These are phyloP conservation scores for Clavispora asparagi DNA, from an alignment of 805 yeast genomes.

Conservation along the genomic window DNA sequence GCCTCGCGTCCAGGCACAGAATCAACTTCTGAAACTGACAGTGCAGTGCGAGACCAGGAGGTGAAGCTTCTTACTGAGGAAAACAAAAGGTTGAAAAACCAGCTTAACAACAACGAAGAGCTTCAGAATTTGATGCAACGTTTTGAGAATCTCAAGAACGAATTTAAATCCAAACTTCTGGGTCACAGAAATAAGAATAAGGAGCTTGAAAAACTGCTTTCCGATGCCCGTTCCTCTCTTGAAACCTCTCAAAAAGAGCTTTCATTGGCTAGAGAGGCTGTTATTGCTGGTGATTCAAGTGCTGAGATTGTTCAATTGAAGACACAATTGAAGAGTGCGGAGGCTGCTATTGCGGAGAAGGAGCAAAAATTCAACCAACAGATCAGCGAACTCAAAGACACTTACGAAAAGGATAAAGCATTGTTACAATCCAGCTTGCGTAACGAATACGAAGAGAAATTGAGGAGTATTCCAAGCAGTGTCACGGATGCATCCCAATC, in stretches of 20 bases:
- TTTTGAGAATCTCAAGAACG: conserved; percentile 25
- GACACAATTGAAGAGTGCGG: conserved; percentile 1
- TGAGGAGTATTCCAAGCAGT: conserved; percentile 30
- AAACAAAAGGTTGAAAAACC: conserved; percentile 51
- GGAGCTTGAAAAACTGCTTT: conserved; percentile 18
- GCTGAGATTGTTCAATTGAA: conserved; percentile 16
- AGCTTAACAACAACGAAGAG: conserved; percentile 16
- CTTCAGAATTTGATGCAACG: conserved; percentile 26
- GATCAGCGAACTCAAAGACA: conserved; percentile 8
- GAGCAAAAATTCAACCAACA: conserved; percentile 9
- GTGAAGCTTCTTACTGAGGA: conserved; percentile 47
- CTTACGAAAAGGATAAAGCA: conserved; percentile 17
- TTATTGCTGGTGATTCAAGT: conserved; percentile 13
- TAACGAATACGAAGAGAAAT: conserved; percentile 17
- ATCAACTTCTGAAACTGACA: conserved; percentile 17
- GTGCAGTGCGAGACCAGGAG: conserved; percentile 47
- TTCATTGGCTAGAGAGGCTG: neutral
- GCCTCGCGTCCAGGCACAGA: conserved; percentile 30
- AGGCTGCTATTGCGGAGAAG: conserved; percentile 1
- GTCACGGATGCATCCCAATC: conserved; percentile 11
- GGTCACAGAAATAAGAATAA: conserved; percentile 24
- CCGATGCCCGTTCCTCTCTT: conserved; percentile 6
- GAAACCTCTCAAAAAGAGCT: conserved; percentile 2
- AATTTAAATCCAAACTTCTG: conserved; percentile 21
- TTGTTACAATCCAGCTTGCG: conserved; percentile 14